A percentile compares a stretch with the other conserved stretches of the same genome.
Evolutionary conservation across 495 filamentous ascomycete species (phyloP).

Genomic region (Xylaria telfairii): DNA sequence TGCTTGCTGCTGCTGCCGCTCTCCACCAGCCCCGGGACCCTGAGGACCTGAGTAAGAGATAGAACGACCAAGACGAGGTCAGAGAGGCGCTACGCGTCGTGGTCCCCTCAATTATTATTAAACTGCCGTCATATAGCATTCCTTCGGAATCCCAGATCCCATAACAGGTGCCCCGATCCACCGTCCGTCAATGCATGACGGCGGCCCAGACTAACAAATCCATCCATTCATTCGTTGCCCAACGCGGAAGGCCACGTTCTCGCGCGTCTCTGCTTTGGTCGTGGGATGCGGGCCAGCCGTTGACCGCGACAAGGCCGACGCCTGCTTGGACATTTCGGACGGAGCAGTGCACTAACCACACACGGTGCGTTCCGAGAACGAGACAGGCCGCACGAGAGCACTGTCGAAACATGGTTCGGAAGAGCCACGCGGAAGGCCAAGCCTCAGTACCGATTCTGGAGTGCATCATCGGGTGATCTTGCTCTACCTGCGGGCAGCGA

Average conservation of each 20-base stretch:
- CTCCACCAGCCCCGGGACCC: background rate
- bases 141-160: conserved; percentile 14
- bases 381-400: background rate
- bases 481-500: conserved; percentile 21
- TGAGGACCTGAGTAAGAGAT: background rate
- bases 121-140: conserved; percentile 10
- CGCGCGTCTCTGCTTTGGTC: background rate
- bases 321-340: too few species aligned
- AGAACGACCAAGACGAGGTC: background rate
- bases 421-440: conserved; percentile 22
- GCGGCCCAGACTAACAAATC: background rate
- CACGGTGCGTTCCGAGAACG: background rate
- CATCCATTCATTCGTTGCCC: background rate
- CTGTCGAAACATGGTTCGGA: conserved; percentile 7
- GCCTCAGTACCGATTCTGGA: conserved; percentile 25
- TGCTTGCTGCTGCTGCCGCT: too few species aligned
- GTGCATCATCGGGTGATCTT: conserved; percentile 23
- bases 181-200: background rate
- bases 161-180: conserved; percentile 8
- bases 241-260: conserved; percentile 9
- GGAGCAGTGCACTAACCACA: background rate
- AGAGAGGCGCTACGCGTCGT: background rate
- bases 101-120: background rate
- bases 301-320: too few species aligned
- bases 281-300: background rate